A percentile compares a stretch with the other conserved stretches of the same genome.
These are phyloP conservation scores for Clavispora asparagi DNA, from an alignment of 805 yeast genomes.

Conservation along the genomic window DNA sequence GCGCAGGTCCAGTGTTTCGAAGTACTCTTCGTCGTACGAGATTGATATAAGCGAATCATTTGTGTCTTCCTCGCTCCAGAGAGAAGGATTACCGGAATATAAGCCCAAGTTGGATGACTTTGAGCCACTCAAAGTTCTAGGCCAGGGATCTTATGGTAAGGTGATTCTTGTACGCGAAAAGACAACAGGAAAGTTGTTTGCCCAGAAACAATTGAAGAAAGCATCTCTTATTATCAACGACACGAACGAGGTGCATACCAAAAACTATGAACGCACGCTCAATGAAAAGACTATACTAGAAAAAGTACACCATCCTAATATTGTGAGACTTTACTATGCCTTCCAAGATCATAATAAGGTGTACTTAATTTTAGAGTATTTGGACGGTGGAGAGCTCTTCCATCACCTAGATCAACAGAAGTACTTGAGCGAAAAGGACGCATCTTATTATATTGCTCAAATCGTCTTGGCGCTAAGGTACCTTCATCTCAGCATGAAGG, in stretches of 20 bases:
- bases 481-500: conserved; percentile 24
- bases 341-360: conserved; percentile 76
- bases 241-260: conserved; percentile 16
- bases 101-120: conserved; percentile 47
- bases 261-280: conserved; percentile 64
- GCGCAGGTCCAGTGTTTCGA: conserved; percentile 15
- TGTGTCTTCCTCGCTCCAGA: conserved; percentile 20
- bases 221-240: conserved; percentile 65
- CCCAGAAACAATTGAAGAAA: conserved; percentile 81
- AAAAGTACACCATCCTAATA: conserved; percentile 65
- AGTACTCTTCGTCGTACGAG: conserved; percentile 27
- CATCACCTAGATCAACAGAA: conserved; percentile 48
- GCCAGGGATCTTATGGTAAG: conserved; percentile 86
- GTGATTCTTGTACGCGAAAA: conserved; percentile 71
- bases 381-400: conserved; percentile 85
- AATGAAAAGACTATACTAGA: conserved; percentile 74
- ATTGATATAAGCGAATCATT: conserved; percentile 28
- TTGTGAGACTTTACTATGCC: conserved; percentile 77
- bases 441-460: conserved; percentile 16
- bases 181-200: conserved; percentile 60
- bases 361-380: conserved; percentile 70
- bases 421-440: conserved; percentile 15
- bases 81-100: conserved; percentile 1
- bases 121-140: conserved; percentile 69
- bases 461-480: conserved; percentile 15